Percentiles rank a stretch among this genome's conserved stretches.
These are phyloP conservation scores for Penicillium coprophilum DNA, from an alignment of 495 filamentous ascomycete genomes.

Conservation along the genomic window DNA sequence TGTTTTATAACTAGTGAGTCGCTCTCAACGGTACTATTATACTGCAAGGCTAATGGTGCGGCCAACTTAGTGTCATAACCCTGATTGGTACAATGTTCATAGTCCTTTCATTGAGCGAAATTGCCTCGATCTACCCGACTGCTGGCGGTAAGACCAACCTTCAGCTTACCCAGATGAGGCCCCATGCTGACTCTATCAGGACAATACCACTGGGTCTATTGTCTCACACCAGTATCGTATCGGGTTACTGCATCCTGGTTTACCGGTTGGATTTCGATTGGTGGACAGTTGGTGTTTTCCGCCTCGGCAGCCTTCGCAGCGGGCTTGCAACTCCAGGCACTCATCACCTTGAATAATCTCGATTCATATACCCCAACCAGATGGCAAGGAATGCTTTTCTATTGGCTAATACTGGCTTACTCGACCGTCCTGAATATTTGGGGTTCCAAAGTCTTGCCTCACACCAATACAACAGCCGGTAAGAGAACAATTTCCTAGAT, in stretches of 20 bases:
- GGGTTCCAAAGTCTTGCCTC: slow-evolving; percentile 27
- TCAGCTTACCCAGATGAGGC: neutral
- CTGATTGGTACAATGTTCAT: slow-evolving; percentile 25
- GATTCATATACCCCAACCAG: slow-evolving; percentile 21
- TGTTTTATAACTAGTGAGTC: slow-evolving; percentile 36
- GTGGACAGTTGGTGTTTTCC: slow-evolving; percentile 33
- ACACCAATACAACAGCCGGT: slow-evolving; percentile 26
- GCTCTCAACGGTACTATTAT: neutral
- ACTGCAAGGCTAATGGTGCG: neutral
- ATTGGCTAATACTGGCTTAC: slow-evolving; percentile 24
- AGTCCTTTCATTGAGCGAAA: slow-evolving; percentile 26
- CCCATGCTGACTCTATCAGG: slow-evolving; percentile 8
- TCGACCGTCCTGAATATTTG: slow-evolving; percentile 22
- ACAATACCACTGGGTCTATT: slow-evolving; percentile 31
- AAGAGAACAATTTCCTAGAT: neutral
- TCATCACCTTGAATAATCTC: slow-evolving; percentile 27
- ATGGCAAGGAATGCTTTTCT: slow-evolving; percentile 31
- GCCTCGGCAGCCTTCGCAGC: slow-evolving; percentile 31
- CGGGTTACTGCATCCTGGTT: slow-evolving; percentile 26
- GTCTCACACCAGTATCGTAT: slow-evolving; percentile 22
- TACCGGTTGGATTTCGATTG: slow-evolving; percentile 31
- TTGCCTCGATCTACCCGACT: slow-evolving; percentile 28
- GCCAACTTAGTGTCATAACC: slow-evolving; percentile 18
- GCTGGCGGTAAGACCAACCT: slow-evolving; percentile 24
- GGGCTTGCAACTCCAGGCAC: slow-evolving; percentile 24